A percentile compares a stretch with the other conserved stretches of the same genome.
phyloP scores from a whole-genome alignment of 176 grass and related monocot genomes.

The Phyllostachys edulis region DNA sequence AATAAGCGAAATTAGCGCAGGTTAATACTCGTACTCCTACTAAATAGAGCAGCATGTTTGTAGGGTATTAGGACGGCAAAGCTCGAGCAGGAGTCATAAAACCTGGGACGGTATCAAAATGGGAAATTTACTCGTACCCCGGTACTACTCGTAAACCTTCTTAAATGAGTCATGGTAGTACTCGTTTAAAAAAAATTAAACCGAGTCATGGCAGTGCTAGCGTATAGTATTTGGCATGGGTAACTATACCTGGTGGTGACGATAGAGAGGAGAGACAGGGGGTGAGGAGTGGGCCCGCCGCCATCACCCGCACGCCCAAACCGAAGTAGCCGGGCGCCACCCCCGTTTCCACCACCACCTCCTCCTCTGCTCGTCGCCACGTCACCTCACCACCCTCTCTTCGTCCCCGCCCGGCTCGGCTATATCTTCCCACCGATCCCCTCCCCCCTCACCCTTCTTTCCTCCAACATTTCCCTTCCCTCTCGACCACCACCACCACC shows the following conservation, averaged over 20 bases:
- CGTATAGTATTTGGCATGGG: not conserved
- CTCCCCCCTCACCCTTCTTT: conserved; percentile 25
- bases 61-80: not conserved
- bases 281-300: not conserved
- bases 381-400: conserved; percentile 26
- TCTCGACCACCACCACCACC: not conserved
- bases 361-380: not conserved
- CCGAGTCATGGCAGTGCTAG: not conserved
- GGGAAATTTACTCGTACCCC: not conserved
- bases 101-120: not conserved
- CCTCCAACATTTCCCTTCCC: conserved; percentile 22
- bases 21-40: not conserved
- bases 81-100: not conserved
- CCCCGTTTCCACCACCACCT: not conserved
- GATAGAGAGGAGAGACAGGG: not conserved
- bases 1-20: not conserved
- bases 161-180: not conserved
- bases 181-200: too few relatives aligned
- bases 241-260: not conserved
- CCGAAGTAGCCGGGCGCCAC: conserved; percentile 24
- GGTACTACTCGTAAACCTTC: not conserved
- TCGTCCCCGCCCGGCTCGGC: not conserved
- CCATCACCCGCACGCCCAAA: conserved; percentile 54
- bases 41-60: not conserved
- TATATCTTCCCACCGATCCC: conserved; percentile 53